phyloP scores from a whole-genome alignment of 2,329 filamentous ascomycete species.

The Penicillium hordei region DNA sequence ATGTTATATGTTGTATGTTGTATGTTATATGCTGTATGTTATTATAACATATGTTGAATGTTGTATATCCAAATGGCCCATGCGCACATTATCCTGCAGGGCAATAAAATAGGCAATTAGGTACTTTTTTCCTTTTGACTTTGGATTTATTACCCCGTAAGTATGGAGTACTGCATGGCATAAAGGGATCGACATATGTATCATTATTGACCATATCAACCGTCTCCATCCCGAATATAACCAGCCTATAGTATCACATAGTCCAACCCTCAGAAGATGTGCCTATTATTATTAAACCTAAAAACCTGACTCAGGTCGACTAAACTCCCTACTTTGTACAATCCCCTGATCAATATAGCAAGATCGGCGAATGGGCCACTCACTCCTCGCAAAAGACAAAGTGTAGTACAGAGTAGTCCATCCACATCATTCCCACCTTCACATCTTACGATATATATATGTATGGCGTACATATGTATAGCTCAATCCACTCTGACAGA shows the following conservation, averaged over 20 bases:
- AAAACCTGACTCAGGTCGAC: background rate
- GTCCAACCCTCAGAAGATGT: background rate
- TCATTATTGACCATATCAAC: background rate
- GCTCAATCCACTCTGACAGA: background rate
- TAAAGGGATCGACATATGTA: constrained; percentile 1
- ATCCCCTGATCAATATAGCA: background rate
- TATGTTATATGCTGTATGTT: too few relatives aligned
- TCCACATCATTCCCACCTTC: background rate
- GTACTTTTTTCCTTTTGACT: background rate
- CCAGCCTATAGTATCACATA: background rate
- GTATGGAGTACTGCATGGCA: background rate
- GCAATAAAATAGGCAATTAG: constrained; percentile 2
- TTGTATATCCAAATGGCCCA: constrained; percentile 1
- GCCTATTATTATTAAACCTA: background rate
- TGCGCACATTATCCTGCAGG: constrained; percentile 6
- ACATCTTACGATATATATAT: background rate
- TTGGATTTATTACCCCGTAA: background rate
- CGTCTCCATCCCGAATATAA: background rate
- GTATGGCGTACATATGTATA: background rate
- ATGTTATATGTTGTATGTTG: too few relatives aligned
- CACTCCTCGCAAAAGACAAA: background rate
- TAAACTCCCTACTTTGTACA: background rate
- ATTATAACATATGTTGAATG: too few relatives aligned
- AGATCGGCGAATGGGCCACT: background rate
- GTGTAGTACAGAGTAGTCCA: background rate